A percentile compares a stretch with the other conserved stretches of the same genome.
Conservation (phyloP, 192 early-diverging fungal species). For the Kickxella alabastrina region DNA sequence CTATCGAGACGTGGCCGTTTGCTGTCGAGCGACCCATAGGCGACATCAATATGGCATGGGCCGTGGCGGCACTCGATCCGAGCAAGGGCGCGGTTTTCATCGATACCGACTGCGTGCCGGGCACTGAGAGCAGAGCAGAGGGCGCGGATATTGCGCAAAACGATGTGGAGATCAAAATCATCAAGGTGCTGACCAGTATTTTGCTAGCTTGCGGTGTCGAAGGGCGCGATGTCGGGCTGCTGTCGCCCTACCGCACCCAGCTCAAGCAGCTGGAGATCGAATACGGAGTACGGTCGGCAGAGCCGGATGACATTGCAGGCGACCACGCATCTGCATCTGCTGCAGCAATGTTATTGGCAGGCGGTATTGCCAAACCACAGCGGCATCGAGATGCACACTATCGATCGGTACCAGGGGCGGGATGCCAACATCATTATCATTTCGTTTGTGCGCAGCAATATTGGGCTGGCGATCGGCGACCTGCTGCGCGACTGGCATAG, state of each 20-base stretch:
- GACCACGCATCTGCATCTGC: background rate
- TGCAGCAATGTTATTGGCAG: background rate
- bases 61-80: conserved; percentile 62
- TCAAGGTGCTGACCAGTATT: conserved; percentile 54
- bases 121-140: conserved; percentile 54
- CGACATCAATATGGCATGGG: conserved; percentile 57
- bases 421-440: conserved; percentile 91
- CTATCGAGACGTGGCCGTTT: conserved; percentile 14
- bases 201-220: conserved; percentile 64
- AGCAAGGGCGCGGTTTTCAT: conserved; percentile 69
- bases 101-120: conserved; percentile 71
- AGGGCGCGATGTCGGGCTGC: conserved; percentile 67
- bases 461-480: conserved; percentile 67
- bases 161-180: conserved; percentile 61
- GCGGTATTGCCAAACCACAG: too few species aligned
- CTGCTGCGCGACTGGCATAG: conserved; percentile 87
- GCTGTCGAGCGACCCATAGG: background rate
- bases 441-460: conserved; percentile 84
- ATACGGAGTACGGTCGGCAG: conserved; percentile 6
- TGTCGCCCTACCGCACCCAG: conserved; percentile 83
- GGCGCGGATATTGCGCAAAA: conserved; percentile 65
- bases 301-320: background rate
- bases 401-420: conserved; percentile 92
- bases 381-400: conserved; percentile 75
- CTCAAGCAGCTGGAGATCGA: conserved; percentile 52